phyloP scores from a whole-genome alignment of 441 rosid genomes.

The Arabidopsis hybrid region DNA sequence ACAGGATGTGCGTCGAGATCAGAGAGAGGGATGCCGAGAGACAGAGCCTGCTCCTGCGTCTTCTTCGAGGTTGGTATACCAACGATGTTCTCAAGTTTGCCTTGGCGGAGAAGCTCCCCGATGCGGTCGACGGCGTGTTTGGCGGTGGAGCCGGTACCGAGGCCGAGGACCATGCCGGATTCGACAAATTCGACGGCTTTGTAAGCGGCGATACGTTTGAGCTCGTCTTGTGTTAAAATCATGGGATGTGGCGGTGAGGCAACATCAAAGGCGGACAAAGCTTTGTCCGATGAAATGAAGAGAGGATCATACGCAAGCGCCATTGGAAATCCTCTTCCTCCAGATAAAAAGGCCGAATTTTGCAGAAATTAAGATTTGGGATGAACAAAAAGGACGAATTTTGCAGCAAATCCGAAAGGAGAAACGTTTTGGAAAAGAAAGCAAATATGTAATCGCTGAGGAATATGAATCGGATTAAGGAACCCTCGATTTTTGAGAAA shows the following conservation, averaged over 20 bases:
- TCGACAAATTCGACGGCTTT: constrained; percentile 90
- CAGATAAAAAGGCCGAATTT: not conserved
- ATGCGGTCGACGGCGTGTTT: constrained; percentile 89
- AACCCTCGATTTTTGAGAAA: not conserved
- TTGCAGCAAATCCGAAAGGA: not conserved
- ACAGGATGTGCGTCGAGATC: constrained; percentile 76
- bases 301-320: constrained; percentile 66
- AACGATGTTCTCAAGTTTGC: constrained; percentile 66
- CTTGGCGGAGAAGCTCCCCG: constrained; percentile 76
- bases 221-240: constrained; percentile 76
- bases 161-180: constrained; percentile 96
- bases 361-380: not conserved
- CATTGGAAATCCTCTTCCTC: constrained; percentile 46
- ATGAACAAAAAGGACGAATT: not conserved
- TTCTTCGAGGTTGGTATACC: constrained; percentile 89
- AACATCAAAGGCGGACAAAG: constrained; percentile 48
- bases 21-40: constrained; percentile 82
- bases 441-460: not conserved
- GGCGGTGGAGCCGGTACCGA: constrained; percentile 98
- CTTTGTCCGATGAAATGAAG: constrained; percentile 55
- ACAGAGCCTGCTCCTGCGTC: constrained; percentile 80
- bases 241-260: constrained; percentile 50
- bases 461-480: too few species aligned
- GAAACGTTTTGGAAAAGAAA: too few species aligned
- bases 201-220: constrained; percentile 85